Base-by-base conservation (phyloP, 768 basidiomycete genomes). In the Amanita polypyramis region DNA sequence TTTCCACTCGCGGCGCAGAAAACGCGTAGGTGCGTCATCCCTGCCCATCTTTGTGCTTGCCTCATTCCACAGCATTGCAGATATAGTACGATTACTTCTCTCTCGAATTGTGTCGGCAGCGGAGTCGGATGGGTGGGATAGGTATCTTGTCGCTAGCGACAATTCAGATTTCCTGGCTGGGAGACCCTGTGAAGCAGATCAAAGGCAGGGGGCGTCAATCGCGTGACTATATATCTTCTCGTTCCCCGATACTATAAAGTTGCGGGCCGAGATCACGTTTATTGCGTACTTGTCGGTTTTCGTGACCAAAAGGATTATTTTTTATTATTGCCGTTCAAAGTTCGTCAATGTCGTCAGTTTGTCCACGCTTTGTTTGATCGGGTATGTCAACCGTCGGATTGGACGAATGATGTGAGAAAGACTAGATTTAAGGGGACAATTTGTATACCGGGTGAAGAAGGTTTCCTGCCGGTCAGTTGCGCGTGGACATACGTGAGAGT, bases 1-100 rank as follows among this genome's bases (percentile, higher is more conserved):
- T 56, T 65, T 71, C 70, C 70, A 72, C 47, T 72, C 64, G 47
- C 70, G 54, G 32, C 60, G 63, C 29, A 70, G 54, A 50, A 69
- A 64, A 11, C 49, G 32, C 8, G 15, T 23, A 23, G 34, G 34
- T n/a, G 19, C 35, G 34, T 45, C 21, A n/a, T 32, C 19, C 15
- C 33, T 14, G 27, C 25, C 33, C 32, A 15, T 12, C 15, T 14
- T 34, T 7, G 7, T 34, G 19, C 43, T 34, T 7, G n/a, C 20
- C 43, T 34, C 43, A 33, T 29, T 30, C 17, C 14, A 15, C 32
- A 7, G 20, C 43, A 21, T 35, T 14, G 20, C 30, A 45, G 42
- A 33, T 33, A n/a, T n/a, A n/a, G n/a, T n/a, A n/a, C n/a, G n/a
- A n/a, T n/a, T n/a, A 27, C 7, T 27, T 27, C 25, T 3, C 25